Percentiles rank a stretch among this genome's conserved stretches.
Conservation (phyloP, 2,329 filamentous ascomycete genomes). For the Cordyceps tenuipes region DNA sequence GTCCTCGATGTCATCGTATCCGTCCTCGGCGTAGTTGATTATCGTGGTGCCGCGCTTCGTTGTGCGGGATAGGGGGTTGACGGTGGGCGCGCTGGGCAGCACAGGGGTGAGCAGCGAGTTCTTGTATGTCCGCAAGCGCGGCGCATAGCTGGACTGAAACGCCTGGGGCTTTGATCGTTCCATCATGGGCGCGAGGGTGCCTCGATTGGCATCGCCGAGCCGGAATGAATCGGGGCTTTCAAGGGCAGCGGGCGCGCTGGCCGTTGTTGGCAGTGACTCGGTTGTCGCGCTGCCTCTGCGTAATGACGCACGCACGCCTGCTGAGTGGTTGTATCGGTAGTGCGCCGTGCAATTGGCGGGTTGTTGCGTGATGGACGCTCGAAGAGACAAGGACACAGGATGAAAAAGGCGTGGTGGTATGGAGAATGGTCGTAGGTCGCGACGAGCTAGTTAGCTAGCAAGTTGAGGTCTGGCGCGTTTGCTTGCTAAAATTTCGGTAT, state of each 20-base stretch:
- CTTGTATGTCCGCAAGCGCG: conserved; percentile 79
- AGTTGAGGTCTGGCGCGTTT: conserved; percentile 20
- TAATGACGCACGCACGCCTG: not conserved
- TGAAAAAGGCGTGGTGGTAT: conserved; percentile 7
- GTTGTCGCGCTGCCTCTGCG: not conserved
- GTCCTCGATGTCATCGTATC: conserved; percentile 70
- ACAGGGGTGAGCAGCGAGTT: conserved; percentile 87
- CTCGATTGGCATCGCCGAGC: conserved; percentile 4
- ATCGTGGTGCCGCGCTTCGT: conserved; percentile 95
- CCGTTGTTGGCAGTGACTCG: not conserved
- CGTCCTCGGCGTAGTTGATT: conserved; percentile 97
- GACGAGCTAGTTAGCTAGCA: conserved; percentile 7
- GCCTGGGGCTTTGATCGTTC: conserved; percentile 61
- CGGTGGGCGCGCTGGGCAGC: conserved; percentile 57
- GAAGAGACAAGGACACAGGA: not conserved
- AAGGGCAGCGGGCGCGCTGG: not conserved
- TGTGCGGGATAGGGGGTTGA: conserved; percentile 65
- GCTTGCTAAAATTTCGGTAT: conserved; percentile 16
- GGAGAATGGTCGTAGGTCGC: conserved; percentile 10
- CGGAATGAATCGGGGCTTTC: not conserved
- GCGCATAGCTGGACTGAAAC: conserved; percentile 85
- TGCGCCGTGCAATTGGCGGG: not conserved
- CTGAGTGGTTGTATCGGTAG: not conserved
- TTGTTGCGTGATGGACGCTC: conserved; percentile 1
- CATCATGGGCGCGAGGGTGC: conserved; percentile 29